phyloP scores from a whole-genome alignment of 352 stramenopile genomes.

The Pythium rhizo-oryzae region DNA sequence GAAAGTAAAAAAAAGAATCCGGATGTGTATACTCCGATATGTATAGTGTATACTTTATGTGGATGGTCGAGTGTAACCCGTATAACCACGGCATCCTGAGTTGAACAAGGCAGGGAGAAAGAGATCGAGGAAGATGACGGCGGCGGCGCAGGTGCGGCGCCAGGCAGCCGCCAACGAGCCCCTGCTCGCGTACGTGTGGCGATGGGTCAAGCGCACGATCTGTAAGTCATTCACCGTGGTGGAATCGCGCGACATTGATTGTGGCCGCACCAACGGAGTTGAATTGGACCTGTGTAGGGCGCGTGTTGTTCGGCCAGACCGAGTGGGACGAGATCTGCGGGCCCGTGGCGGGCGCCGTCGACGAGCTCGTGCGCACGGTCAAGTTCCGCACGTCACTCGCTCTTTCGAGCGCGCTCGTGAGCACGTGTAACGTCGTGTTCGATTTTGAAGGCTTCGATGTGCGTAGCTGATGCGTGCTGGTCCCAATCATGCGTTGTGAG shows the following conservation, averaged over 20 bases:
- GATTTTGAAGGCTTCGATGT: constrained; percentile 66
- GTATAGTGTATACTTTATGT: constrained; percentile 11
- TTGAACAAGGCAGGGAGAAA: not conserved
- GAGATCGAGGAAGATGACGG: constrained; percentile 41
- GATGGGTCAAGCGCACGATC: constrained; percentile 68
- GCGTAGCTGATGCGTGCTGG: not conserved
- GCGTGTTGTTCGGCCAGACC: constrained; percentile 58
- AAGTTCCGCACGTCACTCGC: constrained; percentile 77
- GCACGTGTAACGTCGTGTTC: constrained; percentile 81
- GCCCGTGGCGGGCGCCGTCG: constrained; percentile 35
- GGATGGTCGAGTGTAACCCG: constrained; percentile 2
- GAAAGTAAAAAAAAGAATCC: constrained; percentile 12
- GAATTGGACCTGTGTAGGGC: constrained; percentile 4
- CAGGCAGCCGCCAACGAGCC: constrained; percentile 58
- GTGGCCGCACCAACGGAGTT: not conserved
- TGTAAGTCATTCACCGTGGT: constrained; percentile 31
- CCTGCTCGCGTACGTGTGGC: constrained; percentile 60
- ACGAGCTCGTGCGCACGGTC: constrained; percentile 65
- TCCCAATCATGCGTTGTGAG: not conserved
- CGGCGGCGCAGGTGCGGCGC: constrained; percentile 55
- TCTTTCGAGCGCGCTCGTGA: constrained; percentile 59
- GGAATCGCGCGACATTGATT: not conserved
- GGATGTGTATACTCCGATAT: not conserved
- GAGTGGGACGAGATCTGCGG: constrained; percentile 77
- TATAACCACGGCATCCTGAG: not conserved